phyloP scores from a whole-genome alignment of 176 grass and related monocot genomes.

The Poa pratensis region DNA sequence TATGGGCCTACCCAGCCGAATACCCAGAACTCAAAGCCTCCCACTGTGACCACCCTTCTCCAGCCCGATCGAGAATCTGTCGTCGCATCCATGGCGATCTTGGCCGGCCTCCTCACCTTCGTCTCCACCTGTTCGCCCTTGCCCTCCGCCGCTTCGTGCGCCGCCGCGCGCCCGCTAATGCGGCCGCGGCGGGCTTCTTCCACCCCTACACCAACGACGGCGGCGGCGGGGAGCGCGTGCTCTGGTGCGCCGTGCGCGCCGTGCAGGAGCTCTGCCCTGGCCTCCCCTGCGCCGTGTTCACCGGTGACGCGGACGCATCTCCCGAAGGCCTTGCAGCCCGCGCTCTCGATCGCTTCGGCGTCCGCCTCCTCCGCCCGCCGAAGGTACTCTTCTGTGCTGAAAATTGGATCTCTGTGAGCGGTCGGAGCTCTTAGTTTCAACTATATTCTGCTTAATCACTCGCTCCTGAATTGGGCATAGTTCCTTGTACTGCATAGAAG shows the following conservation, averaged over 20 bases:
- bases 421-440: background rate
- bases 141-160: slow-evolving; percentile 28
- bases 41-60: background rate
- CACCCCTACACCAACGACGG: slow-evolving; percentile 97
- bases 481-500: background rate
- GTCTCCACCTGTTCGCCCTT: slow-evolving; percentile 33
- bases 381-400: slow-evolving; percentile 41
- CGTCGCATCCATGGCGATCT: slow-evolving; percentile 55
- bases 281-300: slow-evolving; percentile 75
- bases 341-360: slow-evolving; percentile 75
- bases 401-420: slow-evolving; percentile 27
- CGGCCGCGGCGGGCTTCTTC: slow-evolving; percentile 59
- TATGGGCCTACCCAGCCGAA: background rate
- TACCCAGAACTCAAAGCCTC: background rate
- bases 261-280: slow-evolving; percentile 72
- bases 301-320: slow-evolving; percentile 76
- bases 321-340: slow-evolving; percentile 57
- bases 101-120: slow-evolving; percentile 40
- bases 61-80: background rate
- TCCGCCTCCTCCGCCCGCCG: slow-evolving; percentile 64
- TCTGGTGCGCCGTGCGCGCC: slow-evolving; percentile 91
- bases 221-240: slow-evolving; percentile 85
- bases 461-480: background rate
- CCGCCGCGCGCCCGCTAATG: background rate
- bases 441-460: background rate